phyloP scores from a whole-genome alignment of 2,329 filamentous ascomycete species.

The Metarhizium humberi region DNA sequence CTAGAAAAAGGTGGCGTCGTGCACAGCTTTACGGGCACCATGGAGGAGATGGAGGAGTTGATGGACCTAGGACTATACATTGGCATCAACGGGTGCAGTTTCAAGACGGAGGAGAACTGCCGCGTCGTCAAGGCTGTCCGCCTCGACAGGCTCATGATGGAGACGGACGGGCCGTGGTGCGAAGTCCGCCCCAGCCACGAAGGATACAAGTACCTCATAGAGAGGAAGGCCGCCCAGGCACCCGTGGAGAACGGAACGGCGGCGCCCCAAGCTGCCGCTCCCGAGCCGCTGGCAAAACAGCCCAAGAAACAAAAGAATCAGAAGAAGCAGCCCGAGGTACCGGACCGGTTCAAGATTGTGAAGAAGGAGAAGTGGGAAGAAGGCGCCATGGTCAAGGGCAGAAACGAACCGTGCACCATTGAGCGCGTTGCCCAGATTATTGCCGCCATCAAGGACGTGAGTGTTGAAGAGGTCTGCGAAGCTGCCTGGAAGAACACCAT shows the following conservation, averaged over 20 bases:
- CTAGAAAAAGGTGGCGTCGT: constrained; percentile 75
- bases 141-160: constrained; percentile 76
- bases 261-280: constrained; percentile 8
- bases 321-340: constrained; percentile 56
- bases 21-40: constrained; percentile 87
- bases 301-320: constrained; percentile 37
- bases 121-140: constrained; percentile 73
- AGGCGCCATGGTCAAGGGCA: constrained; percentile 83
- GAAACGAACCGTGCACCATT: constrained; percentile 88
- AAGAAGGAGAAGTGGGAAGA: constrained; percentile 95
- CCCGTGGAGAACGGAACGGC: constrained; percentile 15
- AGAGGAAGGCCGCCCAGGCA: constrained; percentile 24
- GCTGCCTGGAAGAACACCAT: constrained; percentile 77
- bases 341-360: constrained; percentile 67
- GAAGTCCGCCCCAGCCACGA: constrained; percentile 87
- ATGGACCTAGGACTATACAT: constrained; percentile 77
- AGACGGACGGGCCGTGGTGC: constrained; percentile 97
- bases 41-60: constrained; percentile 74
- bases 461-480: constrained; percentile 76
- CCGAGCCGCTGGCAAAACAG: constrained; percentile 21
- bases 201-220: constrained; percentile 59
- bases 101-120: constrained; percentile 90
- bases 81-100: constrained; percentile 91
- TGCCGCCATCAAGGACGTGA: constrained; percentile 72
- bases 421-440: constrained; percentile 81